A percentile compares a stretch with the other conserved stretches of the same genome.
Conservation (phyloP, 2,329 filamentous ascomycete genomes). For the Aspergillus puulaauensis region DNA sequence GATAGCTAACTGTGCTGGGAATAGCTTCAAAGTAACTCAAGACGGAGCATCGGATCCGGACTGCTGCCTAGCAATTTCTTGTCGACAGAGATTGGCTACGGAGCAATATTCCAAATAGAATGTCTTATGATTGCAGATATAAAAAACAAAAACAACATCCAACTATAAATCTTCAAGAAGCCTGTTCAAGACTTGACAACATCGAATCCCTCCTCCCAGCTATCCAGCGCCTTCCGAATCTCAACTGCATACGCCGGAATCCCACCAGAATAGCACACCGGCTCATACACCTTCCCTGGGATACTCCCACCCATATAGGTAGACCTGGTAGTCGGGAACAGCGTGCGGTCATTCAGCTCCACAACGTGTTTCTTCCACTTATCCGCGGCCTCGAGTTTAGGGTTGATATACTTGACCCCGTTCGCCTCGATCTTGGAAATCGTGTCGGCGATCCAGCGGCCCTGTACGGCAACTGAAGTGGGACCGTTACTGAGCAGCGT, state of each 20-base stretch:
- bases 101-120: no score
- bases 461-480: conserved; percentile 55
- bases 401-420: conserved; percentile 52
- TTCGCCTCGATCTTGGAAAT: conserved; percentile 51
- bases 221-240: conserved; percentile 12
- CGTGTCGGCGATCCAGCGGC: conserved; percentile 30
- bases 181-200: background rate
- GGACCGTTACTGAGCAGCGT: conserved; percentile 59
- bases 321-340: conserved; percentile 52
- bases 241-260: conserved; percentile 18
- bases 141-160: no score
- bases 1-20: no score
- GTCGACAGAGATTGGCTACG: no score
- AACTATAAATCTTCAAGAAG: no score
- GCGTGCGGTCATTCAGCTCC: conserved; percentile 46
- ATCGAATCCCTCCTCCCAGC: conserved; percentile 5
- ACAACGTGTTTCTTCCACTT: conserved; percentile 52
- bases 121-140: no score
- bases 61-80: no score
- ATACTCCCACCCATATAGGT: conserved; percentile 60
- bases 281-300: conserved; percentile 55
- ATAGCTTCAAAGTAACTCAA: no score
- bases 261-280: conserved; percentile 44
- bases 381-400: conserved; percentile 46
- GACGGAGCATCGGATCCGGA: no score